Percentiles rank a stretch among this genome's conserved stretches.
Conservation (phyloP, 345 rosid species). For the Carallia pectinifolia region DNA sequence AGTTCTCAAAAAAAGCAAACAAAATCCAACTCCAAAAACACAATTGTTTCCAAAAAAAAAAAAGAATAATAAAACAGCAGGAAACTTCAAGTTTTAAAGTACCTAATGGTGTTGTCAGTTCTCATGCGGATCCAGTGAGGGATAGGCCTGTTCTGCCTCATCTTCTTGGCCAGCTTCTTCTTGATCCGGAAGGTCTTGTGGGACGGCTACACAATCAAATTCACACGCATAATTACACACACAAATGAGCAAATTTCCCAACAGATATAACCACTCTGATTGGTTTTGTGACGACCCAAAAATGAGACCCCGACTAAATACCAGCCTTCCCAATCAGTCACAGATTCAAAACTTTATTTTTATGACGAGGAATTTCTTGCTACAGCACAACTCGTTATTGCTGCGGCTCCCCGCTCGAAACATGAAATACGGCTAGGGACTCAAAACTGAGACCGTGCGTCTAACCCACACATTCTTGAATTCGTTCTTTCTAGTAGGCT, state of each 20-base stretch:
- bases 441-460: too few relatives aligned
- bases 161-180: slow-evolving; percentile 33
- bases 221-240: neutral
- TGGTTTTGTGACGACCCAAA: neutral
- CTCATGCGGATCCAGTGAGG: slow-evolving; percentile 33
- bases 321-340: neutral
- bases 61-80: neutral
- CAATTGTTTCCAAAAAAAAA: neutral
- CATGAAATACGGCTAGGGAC: too few relatives aligned
- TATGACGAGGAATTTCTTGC: too few relatives aligned
- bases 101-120: slow-evolving; percentile 31
- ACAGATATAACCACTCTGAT: neutral
- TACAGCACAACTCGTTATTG: too few relatives aligned
- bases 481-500: too few relatives aligned
- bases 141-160: slow-evolving; percentile 32
- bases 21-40: neutral
- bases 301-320: neutral
- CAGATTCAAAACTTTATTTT: too few relatives aligned
- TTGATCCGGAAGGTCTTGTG: slow-evolving; percentile 28
- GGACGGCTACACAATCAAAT: slow-evolving; percentile 16
- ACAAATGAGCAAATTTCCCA: neutral
- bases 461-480: too few relatives aligned
- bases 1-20: neutral
- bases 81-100: neutral
- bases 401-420: too few relatives aligned